These are phyloP conservation scores for Coffea humblotiana DNA, from an alignment of 305 asterid species.

Conservation along the genomic window DNA sequence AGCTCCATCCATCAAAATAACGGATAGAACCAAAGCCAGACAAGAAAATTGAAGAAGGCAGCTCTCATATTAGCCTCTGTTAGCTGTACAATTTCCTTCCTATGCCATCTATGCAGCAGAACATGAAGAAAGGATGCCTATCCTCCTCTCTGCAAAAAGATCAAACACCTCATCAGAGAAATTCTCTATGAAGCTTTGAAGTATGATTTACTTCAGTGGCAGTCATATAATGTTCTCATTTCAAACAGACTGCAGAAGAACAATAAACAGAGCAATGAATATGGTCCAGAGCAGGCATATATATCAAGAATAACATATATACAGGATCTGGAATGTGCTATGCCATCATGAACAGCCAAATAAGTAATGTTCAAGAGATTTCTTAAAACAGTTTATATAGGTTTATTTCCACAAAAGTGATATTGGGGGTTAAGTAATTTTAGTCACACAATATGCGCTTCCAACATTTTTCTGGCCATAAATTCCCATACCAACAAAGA, in stretches of 20 bases:
- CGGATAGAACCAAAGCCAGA: constrained; percentile 31
- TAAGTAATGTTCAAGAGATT: not conserved
- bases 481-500: not conserved
- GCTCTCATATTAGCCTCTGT: constrained; percentile 46
- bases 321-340: not conserved
- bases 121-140: constrained; percentile 44
- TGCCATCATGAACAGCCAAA: not conserved
- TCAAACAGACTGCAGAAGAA: not conserved
- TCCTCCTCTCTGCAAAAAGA: constrained; percentile 70
- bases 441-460: not conserved
- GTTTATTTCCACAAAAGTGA: not conserved
- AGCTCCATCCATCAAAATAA: constrained; percentile 32
- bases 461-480: not conserved
- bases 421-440: not conserved
- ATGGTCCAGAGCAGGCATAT: not conserved
- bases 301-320: not conserved
- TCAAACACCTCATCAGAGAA: not conserved
- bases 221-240: not conserved
- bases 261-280: not conserved
- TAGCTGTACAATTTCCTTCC: constrained; percentile 55
- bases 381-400: not conserved
- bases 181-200: not conserved
- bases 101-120: constrained; percentile 34
- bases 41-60: constrained; percentile 16
- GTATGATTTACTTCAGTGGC: not conserved